Conservation (phyloP, 345 rosid genomes). For the Salix purpurea region DNA sequence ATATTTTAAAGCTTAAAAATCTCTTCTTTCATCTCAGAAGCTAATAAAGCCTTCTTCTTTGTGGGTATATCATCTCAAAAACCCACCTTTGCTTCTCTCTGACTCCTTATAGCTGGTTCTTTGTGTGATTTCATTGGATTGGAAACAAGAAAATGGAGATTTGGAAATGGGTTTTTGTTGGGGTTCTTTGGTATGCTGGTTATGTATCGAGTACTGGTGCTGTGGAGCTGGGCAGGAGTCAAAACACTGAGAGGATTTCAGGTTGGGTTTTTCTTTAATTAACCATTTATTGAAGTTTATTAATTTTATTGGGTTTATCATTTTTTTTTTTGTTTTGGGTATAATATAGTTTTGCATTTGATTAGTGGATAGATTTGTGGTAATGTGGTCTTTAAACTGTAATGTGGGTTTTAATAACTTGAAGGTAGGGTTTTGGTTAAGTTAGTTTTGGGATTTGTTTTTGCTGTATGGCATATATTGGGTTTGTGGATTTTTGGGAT, state of each 20-base stretch:
- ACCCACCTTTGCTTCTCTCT: not conserved
- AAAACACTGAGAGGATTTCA: slow-evolving; percentile 87
- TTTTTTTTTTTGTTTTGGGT: not conserved
- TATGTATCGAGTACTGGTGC: slow-evolving; percentile 40
- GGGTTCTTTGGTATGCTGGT: slow-evolving; percentile 33
- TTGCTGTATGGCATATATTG: too few species aligned
- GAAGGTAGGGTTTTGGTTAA: not conserved
- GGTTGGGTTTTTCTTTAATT: slow-evolving; percentile 33
- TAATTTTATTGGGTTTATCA: not conserved
- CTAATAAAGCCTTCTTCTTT: not conserved
- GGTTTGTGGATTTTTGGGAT: too few species aligned
- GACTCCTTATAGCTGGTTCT: slow-evolving; percentile 1
- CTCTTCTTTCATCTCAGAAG: not conserved
- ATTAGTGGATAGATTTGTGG: not conserved
- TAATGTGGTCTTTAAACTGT: slow-evolving; percentile 5
- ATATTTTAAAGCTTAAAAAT: not conserved
- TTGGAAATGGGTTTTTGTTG: slow-evolving; percentile 49
- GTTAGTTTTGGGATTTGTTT: not conserved
- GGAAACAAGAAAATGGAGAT: slow-evolving; percentile 35
- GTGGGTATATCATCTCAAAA: slow-evolving; percentile 5
- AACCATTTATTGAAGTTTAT: not conserved
- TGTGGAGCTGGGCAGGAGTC: slow-evolving; percentile 57
- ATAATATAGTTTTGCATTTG: not conserved
- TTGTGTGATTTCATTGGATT: slow-evolving; percentile 11
- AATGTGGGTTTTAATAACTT: not conserved